Base-by-base conservation (phyloP, 768 basidiomycete species). In the Collybia sp. region DNA sequence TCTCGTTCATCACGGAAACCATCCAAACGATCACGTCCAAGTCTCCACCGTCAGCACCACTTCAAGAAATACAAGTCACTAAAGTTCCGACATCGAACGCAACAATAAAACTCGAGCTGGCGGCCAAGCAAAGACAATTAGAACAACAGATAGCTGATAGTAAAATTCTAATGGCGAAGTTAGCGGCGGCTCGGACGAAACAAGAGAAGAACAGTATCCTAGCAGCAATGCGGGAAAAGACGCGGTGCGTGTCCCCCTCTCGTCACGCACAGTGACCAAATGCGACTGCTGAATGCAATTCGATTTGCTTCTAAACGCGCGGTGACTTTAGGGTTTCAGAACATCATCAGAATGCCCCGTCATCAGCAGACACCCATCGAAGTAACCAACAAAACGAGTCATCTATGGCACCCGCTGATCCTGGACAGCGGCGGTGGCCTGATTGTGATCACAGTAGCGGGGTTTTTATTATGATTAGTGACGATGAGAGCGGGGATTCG, bases 1-100 rank as follows among this genome's bases (percentile, higher is more conserved):
- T 71, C 40, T 77, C 77, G 0, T 79, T 83, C 52, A 82, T 83
- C 47, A 69, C 73, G 0, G 75, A 80, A 60, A 71, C 78, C 12
- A 76, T 82, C 33, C 71, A 77, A 58, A 69, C 67, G 9, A 58
- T 65, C 37, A 65, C 70, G 44, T 59, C 69, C 5, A 56, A 55
- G 3, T 46, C 62, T 9, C 31, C 46, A 9, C 38, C 41, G 12
- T 43, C 42, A 12, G 12, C 39, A 33, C 34, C 43, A 15, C 30
- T 37, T 15, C 30, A 55, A 17, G 46, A 48, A 35, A 18, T 36
- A 16, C 53, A 56, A 42, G 45, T 38, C 17, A 18, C 25, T 8
- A 25, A 25, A 25, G 4, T 8, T 25, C 25, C 4, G 25, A 25
- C 18, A n/a, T 41, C 53, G 12, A 42, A 34, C 34, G 30, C 45